Conservation (phyloP, 495 filamentous ascomycete species). For the Cercophora sp. region DNA sequence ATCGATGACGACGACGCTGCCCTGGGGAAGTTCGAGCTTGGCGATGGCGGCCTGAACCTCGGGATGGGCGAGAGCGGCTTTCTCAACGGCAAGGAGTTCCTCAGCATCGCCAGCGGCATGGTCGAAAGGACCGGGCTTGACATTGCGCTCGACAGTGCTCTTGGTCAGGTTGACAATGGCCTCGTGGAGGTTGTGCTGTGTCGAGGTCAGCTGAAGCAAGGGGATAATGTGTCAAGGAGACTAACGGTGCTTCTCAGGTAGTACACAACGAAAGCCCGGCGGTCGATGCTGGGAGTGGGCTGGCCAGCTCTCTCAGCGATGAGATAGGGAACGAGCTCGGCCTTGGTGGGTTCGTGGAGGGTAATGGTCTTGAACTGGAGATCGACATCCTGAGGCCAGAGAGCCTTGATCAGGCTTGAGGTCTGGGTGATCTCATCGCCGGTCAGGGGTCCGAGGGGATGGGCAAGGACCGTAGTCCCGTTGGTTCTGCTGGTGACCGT, state of each 20-base stretch:
- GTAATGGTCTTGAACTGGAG: conserved; percentile 62
- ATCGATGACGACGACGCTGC: conserved; percentile 56
- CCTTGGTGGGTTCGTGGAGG: conserved; percentile 62
- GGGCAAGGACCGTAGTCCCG: conserved; percentile 20
- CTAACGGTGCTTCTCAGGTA: conserved; percentile 61
- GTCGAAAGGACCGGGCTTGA: conserved; percentile 50
- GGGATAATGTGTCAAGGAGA: neutral
- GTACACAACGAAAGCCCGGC: conserved; percentile 57
- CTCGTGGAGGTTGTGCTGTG: conserved; percentile 63
- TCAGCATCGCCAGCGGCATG: conserved; percentile 57
- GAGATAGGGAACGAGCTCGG: conserved; percentile 49
- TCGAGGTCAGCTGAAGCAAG: neutral
- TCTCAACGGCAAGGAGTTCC: conserved; percentile 59
- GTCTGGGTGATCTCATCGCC: conserved; percentile 51
- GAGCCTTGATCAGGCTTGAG: conserved; percentile 37
- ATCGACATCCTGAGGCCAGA: conserved; percentile 40
- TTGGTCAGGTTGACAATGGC: conserved; percentile 55
- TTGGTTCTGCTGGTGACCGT: neutral
- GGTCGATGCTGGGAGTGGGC: conserved; percentile 35
- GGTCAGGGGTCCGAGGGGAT: conserved; percentile 59
- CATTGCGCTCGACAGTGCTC: conserved; percentile 54
- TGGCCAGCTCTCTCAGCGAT: conserved; percentile 23
- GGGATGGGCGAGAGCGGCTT: conserved; percentile 51
- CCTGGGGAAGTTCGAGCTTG: conserved; percentile 62
- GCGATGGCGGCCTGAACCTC: conserved; percentile 58